phyloP scores from a whole-genome alignment of 768 basidiomycete genomes.

The Tephrocybe sp. region DNA sequence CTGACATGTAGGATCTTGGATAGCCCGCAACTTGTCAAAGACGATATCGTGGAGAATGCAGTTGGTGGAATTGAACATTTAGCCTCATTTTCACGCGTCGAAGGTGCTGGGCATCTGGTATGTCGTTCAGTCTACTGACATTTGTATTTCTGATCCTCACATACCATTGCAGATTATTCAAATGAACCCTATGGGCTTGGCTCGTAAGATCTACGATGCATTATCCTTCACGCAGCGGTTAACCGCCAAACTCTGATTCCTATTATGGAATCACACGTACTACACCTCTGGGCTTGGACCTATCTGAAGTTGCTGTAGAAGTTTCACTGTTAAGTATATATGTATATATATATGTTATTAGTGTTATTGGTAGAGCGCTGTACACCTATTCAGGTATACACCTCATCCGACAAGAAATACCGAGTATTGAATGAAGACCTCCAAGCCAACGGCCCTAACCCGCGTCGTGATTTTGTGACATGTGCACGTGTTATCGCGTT shows the following conservation, averaged over 20 bases:
- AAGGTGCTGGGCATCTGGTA: slow-evolving; percentile 42
- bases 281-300: too few species aligned
- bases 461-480: too few species aligned
- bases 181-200: slow-evolving; percentile 29
- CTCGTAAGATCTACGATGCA: slow-evolving; percentile 32
- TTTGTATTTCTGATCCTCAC: neutral
- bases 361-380: too few species aligned
- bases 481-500: too few species aligned
- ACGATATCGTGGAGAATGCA: slow-evolving; percentile 31
- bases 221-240: slow-evolving; percentile 23
- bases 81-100: slow-evolving; percentile 35
- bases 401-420: too few species aligned
- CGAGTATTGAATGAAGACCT: too few species aligned
- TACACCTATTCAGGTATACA: too few species aligned
- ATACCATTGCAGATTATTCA: slow-evolving; percentile 23
- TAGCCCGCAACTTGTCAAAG: slow-evolving; percentile 34
- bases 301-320: too few species aligned
- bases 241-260: slow-evolving; percentile 10
- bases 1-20: neutral
- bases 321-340: too few species aligned
- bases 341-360: too few species aligned
- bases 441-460: too few species aligned
- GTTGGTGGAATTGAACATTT: slow-evolving; percentile 35
- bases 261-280: neutral
- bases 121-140: slow-evolving; percentile 6